Evolutionary conservation across 352 stramenopile genomes (phyloP).

Genomic region (Pythium brachiatum): DNA sequence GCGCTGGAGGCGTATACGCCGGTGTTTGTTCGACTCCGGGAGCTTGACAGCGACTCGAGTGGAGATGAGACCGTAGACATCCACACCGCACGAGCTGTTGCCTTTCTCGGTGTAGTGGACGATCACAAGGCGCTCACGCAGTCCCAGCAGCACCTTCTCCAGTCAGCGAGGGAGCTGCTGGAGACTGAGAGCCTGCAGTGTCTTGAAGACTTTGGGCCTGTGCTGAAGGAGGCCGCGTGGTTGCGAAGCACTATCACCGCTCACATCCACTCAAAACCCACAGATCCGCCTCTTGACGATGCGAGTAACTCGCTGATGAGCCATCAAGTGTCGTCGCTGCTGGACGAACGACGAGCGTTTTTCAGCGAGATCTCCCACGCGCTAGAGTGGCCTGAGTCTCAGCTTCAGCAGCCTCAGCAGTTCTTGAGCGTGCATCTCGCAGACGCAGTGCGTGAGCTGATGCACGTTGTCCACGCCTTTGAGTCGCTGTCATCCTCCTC

Average conservation of each 20-base stretch:
- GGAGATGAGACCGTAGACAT: background rate
- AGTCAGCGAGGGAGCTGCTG: background rate
- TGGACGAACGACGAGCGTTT: constrained; percentile 13
- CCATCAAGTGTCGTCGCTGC: constrained; percentile 1
- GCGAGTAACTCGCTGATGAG: constrained; percentile 4
- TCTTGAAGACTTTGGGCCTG: constrained; percentile 5
- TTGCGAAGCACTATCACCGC: constrained; percentile 1
- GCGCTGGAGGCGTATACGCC: constrained; percentile 5
- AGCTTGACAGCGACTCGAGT: background rate
- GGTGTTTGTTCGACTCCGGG: constrained; percentile 3
- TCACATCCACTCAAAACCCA: background rate
- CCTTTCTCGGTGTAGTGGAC: background rate
- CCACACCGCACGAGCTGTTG: background rate
- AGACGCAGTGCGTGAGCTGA: constrained; percentile 16
- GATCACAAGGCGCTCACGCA: background rate
- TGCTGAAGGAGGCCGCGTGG: constrained; percentile 8
- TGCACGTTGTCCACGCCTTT: constrained; percentile 17
- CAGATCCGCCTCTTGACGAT: background rate
- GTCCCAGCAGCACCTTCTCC: background rate
- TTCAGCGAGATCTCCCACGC: background rate
- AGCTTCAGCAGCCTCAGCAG: background rate
- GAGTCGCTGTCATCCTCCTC: constrained; percentile 16
- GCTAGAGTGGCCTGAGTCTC: constrained; percentile 4
- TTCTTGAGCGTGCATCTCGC: constrained; percentile 12
- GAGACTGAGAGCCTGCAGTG: background rate